Evolutionary conservation across 352 stramenopile genomes (phyloP), one percentile per base, ranked within the genome.

Genomic region (Globisporangium ultimum): DNA sequence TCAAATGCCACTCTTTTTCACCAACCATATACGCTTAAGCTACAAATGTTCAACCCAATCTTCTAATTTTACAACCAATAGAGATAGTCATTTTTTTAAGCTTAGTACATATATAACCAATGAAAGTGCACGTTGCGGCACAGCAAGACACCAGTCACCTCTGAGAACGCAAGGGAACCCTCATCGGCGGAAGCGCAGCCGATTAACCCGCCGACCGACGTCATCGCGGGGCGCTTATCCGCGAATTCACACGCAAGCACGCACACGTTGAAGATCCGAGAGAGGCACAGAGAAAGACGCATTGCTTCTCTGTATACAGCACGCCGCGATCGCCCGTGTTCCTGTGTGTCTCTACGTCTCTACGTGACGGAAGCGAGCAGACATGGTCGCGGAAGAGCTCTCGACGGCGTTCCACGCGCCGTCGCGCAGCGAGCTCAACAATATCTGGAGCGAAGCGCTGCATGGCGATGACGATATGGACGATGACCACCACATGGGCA

Each of bases 381-480:
- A 36, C 4, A 51, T 59, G 53, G 53, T 41, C 53, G 40, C 57
- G 36, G 42, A 59, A 11, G 53, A 52, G 24, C 42, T 59, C 11
- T n/a, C 42, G 42, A 15, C 42, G 17, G 53, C 53, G 42, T 40
- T 70, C 58, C 22, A 73, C 51, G 45, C 61, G 47, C 63, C 63
- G 28, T 24, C 43, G 42, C 53, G 53, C 42, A 59, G 42, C 13
- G 53, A 59, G 53, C 53, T 59, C 42, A 50, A 32, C 42, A 57
- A 57, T 22, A 57, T 57, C 51, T 57, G 51, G 51, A 57, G 48
- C 51, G 51, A 57, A 15, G 53, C 53, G 18, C 53, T 59, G n/a
- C 43, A 32, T 4, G 53, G 40, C 22, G 52, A 57, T 41, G 51
- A 56, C 32, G 53, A 59, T 0, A 45, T 53, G 48, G 48, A 41